Conservation (phyloP, 768 basidiomycete species). For the Phylloporus arenicola region DNA sequence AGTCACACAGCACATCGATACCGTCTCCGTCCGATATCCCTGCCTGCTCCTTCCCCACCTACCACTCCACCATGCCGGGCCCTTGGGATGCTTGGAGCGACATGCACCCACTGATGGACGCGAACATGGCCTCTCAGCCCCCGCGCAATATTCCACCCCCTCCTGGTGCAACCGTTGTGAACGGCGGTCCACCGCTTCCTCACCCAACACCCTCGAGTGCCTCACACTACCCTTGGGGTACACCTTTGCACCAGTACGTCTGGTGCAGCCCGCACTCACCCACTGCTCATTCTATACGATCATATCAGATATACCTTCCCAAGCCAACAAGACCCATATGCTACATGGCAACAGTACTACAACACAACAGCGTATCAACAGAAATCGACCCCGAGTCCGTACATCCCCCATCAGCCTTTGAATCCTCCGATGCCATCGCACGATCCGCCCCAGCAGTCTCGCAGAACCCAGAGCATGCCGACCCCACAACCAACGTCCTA, state of each 20-base stretch:
- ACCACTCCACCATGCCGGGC: conserved; percentile 12
- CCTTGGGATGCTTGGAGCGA: conserved; percentile 15
- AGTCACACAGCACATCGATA: conserved; percentile 17
- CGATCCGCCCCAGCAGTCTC: conserved; percentile 6
- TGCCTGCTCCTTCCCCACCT: neutral
- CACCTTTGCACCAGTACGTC: conserved; percentile 15
- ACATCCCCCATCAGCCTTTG: conserved; percentile 22
- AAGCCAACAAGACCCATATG: conserved; percentile 13
- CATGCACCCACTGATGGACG: conserved; percentile 26
- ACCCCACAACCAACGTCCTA: neutral
- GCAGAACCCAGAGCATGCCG: conserved; percentile 4
- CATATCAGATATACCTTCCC: conserved; percentile 5
- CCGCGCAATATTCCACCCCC: conserved; percentile 23
- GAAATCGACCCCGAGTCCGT: conserved; percentile 26
- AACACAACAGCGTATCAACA: conserved; percentile 8
- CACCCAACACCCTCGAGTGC: conserved; percentile 2
- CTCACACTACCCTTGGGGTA: conserved; percentile 11
- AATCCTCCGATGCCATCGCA: conserved; percentile 8
- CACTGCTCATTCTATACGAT: conserved; percentile 1
- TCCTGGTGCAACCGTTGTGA: conserved; percentile 12
- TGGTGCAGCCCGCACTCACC: neutral
- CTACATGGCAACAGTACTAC: conserved; percentile 4
- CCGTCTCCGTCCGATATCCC: conserved; percentile 14
- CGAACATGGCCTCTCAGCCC: conserved; percentile 2
- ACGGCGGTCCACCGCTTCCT: conserved; percentile 13